phyloP scores from a whole-genome alignment of 2,329 filamentous ascomycete genomes.

The Colletotrichum sp. region DNA sequence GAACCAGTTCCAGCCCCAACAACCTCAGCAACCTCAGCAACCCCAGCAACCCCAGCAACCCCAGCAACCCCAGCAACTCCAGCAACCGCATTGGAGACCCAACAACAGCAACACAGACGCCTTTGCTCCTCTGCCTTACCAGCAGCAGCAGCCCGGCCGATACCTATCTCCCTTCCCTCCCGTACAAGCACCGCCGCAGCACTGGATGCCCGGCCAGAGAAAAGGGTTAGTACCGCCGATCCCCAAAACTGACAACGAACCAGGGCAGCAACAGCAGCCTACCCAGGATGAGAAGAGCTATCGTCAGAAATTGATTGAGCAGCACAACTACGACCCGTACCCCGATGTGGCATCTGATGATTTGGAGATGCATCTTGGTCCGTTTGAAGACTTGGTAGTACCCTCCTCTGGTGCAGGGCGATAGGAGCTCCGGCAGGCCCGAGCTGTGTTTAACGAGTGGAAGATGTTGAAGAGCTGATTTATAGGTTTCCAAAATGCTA shows the following conservation, averaged over 20 bases:
- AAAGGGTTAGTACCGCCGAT: not conserved
- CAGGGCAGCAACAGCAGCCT: not conserved
- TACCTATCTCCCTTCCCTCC: not conserved
- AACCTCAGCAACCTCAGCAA: not conserved
- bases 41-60: not conserved
- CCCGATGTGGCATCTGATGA: not conserved
- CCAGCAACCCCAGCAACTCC: not conserved
- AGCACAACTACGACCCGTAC: not conserved
- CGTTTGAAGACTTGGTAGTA: not conserved
- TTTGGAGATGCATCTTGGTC: not conserved
- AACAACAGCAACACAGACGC: not conserved
- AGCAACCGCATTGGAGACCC: not conserved
- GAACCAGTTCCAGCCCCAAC: not conserved
- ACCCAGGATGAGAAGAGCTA: not conserved
- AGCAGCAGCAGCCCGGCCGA: not conserved
- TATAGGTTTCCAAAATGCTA: not conserved
- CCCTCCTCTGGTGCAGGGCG: not conserved
- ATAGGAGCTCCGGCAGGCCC: not conserved
- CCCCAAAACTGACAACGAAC: not conserved
- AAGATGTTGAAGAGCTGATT: not conserved
- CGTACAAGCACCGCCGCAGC: not conserved
- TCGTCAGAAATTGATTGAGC: not conserved
- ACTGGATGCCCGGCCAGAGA: not conserved
- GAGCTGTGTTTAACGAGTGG: not conserved
- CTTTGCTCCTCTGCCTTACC: not conserved